A percentile compares a stretch with the other conserved stretches of the same genome.
These are phyloP conservation scores for Aspergillus leporis DNA, from an alignment of 495 filamentous ascomycete species.

Conservation along the genomic window DNA sequence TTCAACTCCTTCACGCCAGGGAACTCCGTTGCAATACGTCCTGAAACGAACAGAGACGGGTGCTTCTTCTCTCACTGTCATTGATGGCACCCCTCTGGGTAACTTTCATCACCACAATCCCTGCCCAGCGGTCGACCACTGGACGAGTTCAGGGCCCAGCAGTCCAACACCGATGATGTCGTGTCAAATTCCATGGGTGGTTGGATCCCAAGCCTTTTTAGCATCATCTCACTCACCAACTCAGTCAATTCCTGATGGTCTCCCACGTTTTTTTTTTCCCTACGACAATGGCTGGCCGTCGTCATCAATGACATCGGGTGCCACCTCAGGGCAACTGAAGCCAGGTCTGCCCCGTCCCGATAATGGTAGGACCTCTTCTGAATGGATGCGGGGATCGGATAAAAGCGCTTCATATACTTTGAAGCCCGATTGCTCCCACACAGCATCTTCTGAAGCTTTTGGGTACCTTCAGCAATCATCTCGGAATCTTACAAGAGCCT, in stretches of 20 bases:
- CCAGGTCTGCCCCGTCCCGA: conserved; percentile 15
- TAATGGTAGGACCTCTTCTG: conserved; percentile 10
- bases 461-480: conserved; percentile 13
- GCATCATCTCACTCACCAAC: conserved; percentile 17
- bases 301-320: conserved; percentile 14
- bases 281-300: conserved; percentile 12
- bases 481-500: conserved; percentile 8
- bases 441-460: conserved; percentile 8
- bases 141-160: conserved; percentile 30
- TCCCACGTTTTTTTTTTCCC: conserved; percentile 17
- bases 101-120: conserved; percentile 21
- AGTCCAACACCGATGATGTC: conserved; percentile 22
- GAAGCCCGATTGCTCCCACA: conserved; percentile 10
- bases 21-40: conserved; percentile 19
- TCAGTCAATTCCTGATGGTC: conserved; percentile 11
- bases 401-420: conserved; percentile 2
- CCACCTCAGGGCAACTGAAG: conserved; percentile 17
- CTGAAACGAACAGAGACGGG: conserved; percentile 24
- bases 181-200: conserved; percentile 20
- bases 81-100: conserved; percentile 17
- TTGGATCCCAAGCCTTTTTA: conserved; percentile 13
- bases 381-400: conserved; percentile 13
- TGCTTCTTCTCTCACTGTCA: conserved; percentile 11
- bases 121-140: conserved; percentile 20
- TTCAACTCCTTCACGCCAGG: conserved; percentile 31